Evolutionary conservation across 2,329 filamentous ascomycete species (phyloP).

Genomic region (Sarocladium oryzae): DNA sequence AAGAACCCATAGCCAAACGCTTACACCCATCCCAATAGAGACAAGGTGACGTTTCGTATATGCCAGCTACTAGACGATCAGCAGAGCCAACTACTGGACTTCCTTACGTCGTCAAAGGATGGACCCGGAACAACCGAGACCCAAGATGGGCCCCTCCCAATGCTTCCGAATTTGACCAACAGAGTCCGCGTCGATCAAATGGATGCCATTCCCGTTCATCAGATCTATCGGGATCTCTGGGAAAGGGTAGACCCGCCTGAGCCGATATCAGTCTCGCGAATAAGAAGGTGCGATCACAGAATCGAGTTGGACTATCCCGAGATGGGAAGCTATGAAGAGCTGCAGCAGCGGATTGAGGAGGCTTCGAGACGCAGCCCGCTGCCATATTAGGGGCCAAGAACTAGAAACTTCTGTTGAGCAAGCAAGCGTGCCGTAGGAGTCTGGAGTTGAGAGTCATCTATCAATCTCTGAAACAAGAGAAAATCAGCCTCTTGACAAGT

Average conservation of each 20-base stretch:
- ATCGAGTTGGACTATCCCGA: slow-evolving; percentile 3
- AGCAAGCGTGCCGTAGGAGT: not conserved
- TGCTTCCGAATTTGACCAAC: not conserved
- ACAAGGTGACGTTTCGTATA: not conserved
- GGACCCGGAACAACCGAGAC: not conserved
- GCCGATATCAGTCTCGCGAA: not conserved
- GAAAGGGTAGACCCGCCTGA: not conserved
- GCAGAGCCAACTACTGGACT: not conserved
- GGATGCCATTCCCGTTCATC: not conserved
- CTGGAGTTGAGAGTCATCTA: not conserved
- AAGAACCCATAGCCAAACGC: not conserved
- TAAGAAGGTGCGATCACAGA: not conserved
- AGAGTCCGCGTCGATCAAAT: not conserved
- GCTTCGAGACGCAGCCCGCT: not conserved
- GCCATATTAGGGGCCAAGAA: not conserved
- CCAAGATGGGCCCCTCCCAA: not conserved
- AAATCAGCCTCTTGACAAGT: not conserved
- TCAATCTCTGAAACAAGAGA: not conserved
- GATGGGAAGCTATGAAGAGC: not conserved
- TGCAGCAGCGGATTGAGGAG: not conserved
- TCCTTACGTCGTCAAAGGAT: not conserved
- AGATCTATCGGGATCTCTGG: not conserved
- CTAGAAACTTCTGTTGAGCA: not conserved
- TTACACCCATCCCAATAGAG: not conserved
- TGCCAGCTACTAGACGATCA: not conserved